These are phyloP conservation scores for Emmonsia crescens DNA, from an alignment of 2,329 filamentous ascomycete species.

Conservation along the genomic window DNA sequence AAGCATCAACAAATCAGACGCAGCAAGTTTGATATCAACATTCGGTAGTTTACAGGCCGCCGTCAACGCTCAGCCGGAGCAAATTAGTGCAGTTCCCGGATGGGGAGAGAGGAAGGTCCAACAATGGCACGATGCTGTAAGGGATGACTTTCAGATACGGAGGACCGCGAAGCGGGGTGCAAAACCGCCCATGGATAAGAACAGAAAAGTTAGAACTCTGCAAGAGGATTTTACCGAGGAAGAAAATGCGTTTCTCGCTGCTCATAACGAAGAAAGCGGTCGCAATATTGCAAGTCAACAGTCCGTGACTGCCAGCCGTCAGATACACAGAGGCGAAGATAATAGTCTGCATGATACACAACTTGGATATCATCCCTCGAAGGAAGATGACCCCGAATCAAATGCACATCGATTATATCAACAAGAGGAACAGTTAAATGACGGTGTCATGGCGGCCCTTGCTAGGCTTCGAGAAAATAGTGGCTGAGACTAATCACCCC, in stretches of 20 bases:
- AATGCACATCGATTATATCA: neutral
- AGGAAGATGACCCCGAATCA: neutral
- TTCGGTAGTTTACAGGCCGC: conserved; percentile 84
- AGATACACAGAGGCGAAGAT: conserved; percentile 1
- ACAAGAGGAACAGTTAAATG: conserved; percentile 36
- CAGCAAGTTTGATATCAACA: conserved; percentile 76
- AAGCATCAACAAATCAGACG: conserved; percentile 89
- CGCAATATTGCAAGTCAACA: neutral
- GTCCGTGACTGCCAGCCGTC: neutral
- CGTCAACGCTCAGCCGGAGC: conserved; percentile 77
- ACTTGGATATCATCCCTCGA: neutral
- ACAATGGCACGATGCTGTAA: conserved; percentile 68
- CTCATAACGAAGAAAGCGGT: conserved; percentile 16
- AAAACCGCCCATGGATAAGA: conserved; percentile 11
- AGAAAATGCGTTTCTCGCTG: conserved; percentile 19
- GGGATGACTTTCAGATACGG: conserved; percentile 72
- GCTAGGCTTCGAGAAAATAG: conserved; percentile 40
- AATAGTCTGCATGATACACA: neutral
- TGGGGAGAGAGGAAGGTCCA: conserved; percentile 96
- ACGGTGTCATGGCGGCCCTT: conserved; percentile 49
- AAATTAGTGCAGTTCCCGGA: conserved; percentile 71
- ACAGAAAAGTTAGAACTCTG: conserved; percentile 4
- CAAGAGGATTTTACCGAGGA: conserved; percentile 13
- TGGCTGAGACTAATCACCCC: conserved; percentile 13
- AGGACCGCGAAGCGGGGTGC: conserved; percentile 52